These are phyloP conservation scores for Hortiboletus rubellus DNA, from an alignment of 1,284 basidiomycete genomes.

Conservation along the genomic window DNA sequence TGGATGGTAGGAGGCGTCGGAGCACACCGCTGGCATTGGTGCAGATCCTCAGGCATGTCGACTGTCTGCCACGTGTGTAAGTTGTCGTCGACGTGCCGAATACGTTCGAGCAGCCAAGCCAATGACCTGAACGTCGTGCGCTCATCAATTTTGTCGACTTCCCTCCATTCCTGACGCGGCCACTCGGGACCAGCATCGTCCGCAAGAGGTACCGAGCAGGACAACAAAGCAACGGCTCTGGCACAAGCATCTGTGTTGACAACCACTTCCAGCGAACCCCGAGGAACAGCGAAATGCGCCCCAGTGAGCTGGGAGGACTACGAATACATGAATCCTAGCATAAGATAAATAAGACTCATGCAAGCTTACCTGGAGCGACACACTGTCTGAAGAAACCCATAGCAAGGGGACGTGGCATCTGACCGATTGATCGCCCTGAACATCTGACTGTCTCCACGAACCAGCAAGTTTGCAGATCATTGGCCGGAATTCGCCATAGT, in stretches of 20 bases:
- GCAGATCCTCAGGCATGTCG: conserved; percentile 41
- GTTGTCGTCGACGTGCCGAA: conserved; percentile 69
- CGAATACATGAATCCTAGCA: conserved; percentile 6
- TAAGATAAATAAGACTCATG: neutral
- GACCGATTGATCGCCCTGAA: conserved; percentile 49
- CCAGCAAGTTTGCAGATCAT: conserved; percentile 70
- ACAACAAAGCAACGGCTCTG: conserved; percentile 76
- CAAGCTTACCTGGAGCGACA: conserved; percentile 53
- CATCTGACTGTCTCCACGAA: conserved; percentile 73
- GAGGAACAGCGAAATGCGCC: conserved; percentile 69
- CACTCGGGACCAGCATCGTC: conserved; percentile 75
- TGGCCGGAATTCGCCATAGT: conserved; percentile 78
- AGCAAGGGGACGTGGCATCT: conserved; percentile 59
- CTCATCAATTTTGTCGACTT: conserved; percentile 85
- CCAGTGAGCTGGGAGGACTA: conserved; percentile 51
- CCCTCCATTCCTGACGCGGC: conserved; percentile 70
- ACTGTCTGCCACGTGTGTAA: conserved; percentile 62
- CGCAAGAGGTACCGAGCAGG: conserved; percentile 69
- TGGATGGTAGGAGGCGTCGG: conserved; percentile 73
- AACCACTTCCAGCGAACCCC: conserved; percentile 52
- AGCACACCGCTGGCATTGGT: conserved; percentile 73
- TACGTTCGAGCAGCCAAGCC: conserved; percentile 85
- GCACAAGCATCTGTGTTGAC: conserved; percentile 63
- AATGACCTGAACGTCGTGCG: conserved; percentile 77
- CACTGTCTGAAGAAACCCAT: conserved; percentile 55